Conservation (phyloP, 208 protist genomes). For the Leishmania martiniquensis region DNA sequence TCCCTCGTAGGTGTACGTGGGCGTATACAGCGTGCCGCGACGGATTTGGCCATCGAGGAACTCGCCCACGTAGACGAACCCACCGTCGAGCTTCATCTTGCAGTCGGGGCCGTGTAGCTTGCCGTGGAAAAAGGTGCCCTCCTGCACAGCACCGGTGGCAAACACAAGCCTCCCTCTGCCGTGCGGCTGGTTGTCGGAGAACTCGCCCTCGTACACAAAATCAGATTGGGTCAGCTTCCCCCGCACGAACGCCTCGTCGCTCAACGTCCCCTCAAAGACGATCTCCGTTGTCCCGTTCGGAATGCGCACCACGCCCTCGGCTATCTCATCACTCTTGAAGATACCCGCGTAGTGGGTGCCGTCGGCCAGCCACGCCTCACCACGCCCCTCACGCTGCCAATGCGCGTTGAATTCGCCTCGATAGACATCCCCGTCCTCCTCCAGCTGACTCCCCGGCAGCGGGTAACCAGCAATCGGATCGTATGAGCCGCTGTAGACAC, state of each 20-base stretch:
- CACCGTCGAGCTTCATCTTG: slow-evolving; percentile 92
- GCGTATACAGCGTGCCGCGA: slow-evolving; percentile 85
- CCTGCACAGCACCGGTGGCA: slow-evolving; percentile 75
- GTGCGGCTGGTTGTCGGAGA: slow-evolving; percentile 82
- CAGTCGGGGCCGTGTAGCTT: slow-evolving; percentile 85
- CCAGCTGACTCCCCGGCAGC: slow-evolving; percentile 71
- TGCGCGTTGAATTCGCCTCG: slow-evolving; percentile 77
- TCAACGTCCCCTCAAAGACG: slow-evolving; percentile 79
- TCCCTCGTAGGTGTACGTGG: slow-evolving; percentile 92
- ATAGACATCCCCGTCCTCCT: slow-evolving; percentile 92
- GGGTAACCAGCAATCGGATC: slow-evolving; percentile 64
- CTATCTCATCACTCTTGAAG: slow-evolving; percentile 81
- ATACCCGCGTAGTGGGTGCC: slow-evolving; percentile 84
- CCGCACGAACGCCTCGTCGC: slow-evolving; percentile 81
- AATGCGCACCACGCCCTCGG: slow-evolving; percentile 87
- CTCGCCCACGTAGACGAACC: slow-evolving; percentile 90
- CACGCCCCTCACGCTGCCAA: slow-evolving; percentile 88
- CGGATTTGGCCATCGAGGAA: slow-evolving; percentile 85
- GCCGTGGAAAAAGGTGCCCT: slow-evolving; percentile 87
- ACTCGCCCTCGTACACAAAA: slow-evolving; percentile 89
- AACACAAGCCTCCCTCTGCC: slow-evolving; percentile 82
- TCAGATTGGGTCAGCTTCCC: slow-evolving; percentile 82
- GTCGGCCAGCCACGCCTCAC: slow-evolving; percentile 88
- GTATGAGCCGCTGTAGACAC: slow-evolving; percentile 78
- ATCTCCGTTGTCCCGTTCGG: slow-evolving; percentile 85